A percentile compares a stretch with the other conserved stretches of the same genome.
Conservation (phyloP, 2,329 filamentous ascomycete species). For the Falciphora oryzae region DNA sequence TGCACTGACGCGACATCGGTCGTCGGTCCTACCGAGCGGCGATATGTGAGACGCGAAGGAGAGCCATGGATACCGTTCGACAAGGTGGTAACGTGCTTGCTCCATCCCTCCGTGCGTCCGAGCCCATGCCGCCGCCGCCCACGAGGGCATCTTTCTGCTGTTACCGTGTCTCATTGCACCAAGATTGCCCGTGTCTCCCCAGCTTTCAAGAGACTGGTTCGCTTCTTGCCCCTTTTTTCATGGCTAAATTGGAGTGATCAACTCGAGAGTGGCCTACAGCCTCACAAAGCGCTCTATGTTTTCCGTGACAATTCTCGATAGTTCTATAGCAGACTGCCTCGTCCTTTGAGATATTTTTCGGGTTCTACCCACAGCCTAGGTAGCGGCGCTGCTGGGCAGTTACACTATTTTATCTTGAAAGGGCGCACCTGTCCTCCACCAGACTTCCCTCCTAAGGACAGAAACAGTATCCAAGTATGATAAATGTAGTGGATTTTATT, state of each 20-base stretch:
- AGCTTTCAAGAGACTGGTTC: neutral
- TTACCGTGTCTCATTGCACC: neutral
- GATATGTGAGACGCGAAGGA: neutral
- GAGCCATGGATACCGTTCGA: neutral
- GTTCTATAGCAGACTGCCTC: no score
- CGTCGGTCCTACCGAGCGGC: neutral
- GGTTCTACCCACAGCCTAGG: no score
- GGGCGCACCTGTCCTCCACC: no score
- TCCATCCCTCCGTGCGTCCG: neutral
- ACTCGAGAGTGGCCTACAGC: no score
- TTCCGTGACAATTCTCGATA: neutral
- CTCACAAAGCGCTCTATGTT: neutral
- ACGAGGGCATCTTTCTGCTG: neutral
- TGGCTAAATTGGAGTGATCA: neutral
- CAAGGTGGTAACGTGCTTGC: neutral
- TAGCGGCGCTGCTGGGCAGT: no score
- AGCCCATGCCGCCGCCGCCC: neutral
- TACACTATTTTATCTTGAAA: no score
- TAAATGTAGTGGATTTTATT: no score
- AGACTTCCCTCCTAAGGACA: no score
- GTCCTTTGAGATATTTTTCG: no score
- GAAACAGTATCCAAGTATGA: no score
- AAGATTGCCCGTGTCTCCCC: neutral
- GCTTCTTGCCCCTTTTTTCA: neutral
- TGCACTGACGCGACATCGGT: neutral